Percentiles rank a stretch among this genome's conserved stretches.
phyloP scores from a whole-genome alignment of 352 stramenopile genomes.

The Aphanomyces stellatus region DNA sequence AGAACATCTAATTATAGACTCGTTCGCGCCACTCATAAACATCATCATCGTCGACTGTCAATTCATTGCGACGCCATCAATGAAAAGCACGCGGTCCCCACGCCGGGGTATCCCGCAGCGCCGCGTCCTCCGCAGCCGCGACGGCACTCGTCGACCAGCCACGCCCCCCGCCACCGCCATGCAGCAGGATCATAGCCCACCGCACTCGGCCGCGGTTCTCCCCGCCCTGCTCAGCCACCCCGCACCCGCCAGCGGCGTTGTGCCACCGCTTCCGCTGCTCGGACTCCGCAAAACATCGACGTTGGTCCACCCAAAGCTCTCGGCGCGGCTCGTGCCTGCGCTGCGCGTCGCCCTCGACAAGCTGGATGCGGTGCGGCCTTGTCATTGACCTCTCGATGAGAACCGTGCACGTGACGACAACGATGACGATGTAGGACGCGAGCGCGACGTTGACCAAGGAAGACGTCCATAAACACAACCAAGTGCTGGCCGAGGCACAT shows the following conservation, averaged over 20 bases:
- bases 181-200: neutral
- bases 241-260: too few relatives aligned
- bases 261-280: too few relatives aligned
- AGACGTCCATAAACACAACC: neutral
- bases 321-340: neutral
- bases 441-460: neutral
- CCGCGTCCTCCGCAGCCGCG: neutral
- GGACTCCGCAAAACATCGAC: too few relatives aligned
- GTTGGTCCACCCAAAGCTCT: slow-evolving; percentile 2
- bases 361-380: neutral
- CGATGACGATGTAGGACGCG: neutral
- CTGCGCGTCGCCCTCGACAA: neutral
- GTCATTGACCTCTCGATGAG: neutral
- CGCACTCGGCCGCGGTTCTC: neutral
- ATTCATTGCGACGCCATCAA: neutral
- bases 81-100: neutral
- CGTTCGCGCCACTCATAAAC: too few relatives aligned
- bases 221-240: neutral
- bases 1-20: too few relatives aligned
- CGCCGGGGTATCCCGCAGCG: neutral
- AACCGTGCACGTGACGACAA: too few relatives aligned
- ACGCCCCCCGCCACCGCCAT: neutral
- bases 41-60: too few relatives aligned
- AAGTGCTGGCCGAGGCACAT: neutral
- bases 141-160: neutral